Base-by-base conservation (phyloP, 306 rosid genomes). In the Lathyrus sativus region DNA sequence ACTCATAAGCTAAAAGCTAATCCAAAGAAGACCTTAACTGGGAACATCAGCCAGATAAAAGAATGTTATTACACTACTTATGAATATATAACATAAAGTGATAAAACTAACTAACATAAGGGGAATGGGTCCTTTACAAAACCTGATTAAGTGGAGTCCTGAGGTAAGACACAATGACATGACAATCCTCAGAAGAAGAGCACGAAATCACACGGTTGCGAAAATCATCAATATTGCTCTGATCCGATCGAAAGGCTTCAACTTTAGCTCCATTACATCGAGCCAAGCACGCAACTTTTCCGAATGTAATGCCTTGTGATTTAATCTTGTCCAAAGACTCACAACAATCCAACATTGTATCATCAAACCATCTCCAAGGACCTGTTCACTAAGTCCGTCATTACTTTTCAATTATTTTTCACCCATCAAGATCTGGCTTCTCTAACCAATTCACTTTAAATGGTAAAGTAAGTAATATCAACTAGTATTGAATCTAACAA, bases 341-440 rank as follows among this genome's bases (percentile, higher is more conserved):
- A 38, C 98, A 93, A 48, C 98, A 93, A 80, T 93, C 98, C 60
- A 93, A 77, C 97, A 93, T 90, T 6, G 90, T 76, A 76, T 93
- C 98, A 68, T 90, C 98, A 79, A 90, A 93, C 98, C 98, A 93
- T 57, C 98, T 83, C 97, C 98, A 93, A 11, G 96, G 98, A 10
- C 97, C 98, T 93, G 65, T 71, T 31, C 74, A 38, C 49, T 5
- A 41, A 64, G 5, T 9, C 35, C 24, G 3, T 24, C 11, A 22
- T 5, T 24, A 22, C 17, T 5, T 22, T 13, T 55, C 4, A 17
- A 15, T 68, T 53, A 7, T 3, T 13, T 19, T 19, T 13, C 9
- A 14, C 51, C 31, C 38, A 24, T 43, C 17, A 12, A 15, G 31
- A 22, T 51, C 6, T 19, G 3, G 58, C 31, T 53, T 22, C 4